These are phyloP conservation scores for Phytophthora hybrid DNA, from an alignment of 352 stramenopile genomes.

Conservation along the genomic window DNA sequence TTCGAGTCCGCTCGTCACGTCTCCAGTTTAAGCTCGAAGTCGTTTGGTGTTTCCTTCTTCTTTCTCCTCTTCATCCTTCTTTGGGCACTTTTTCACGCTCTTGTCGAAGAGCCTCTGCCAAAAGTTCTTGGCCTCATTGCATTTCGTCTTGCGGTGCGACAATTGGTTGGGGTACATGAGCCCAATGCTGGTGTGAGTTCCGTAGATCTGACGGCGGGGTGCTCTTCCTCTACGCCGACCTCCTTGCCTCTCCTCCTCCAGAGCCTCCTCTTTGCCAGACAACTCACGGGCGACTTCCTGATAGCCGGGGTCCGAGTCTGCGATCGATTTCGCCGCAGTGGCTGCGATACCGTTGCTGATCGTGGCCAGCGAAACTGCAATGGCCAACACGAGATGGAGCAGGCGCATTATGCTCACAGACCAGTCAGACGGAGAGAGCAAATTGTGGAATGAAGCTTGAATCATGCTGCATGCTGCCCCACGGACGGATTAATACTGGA, in stretches of 20 bases:
- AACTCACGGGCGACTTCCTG: neutral
- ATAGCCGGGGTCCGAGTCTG: neutral
- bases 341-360: conserved; percentile 2
- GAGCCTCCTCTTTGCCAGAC: neutral
- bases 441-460: conserved; percentile 8
- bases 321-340: neutral
- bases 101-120: conserved; percentile 14
- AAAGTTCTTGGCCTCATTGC: conserved; percentile 23
- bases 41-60: neutral
- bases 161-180: conserved; percentile 1
- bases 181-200: conserved; percentile 6
- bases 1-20: neutral
- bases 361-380: neutral
- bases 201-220: neutral
- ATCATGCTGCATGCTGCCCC: no score
- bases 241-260: conserved; percentile 13
- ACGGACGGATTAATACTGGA: no score
- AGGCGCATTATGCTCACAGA: neutral
- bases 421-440: neutral
- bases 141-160: conserved; percentile 3
- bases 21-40: conserved; percentile 14
- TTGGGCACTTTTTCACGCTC: conserved; percentile 15
- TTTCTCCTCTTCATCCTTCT: conserved; percentile 1
- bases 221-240: conserved; percentile 3
- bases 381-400: conserved; percentile 3